Conservation (phyloP, 2,329 filamentous ascomycete genomes). For the Ophiosphaerella korrae region DNA sequence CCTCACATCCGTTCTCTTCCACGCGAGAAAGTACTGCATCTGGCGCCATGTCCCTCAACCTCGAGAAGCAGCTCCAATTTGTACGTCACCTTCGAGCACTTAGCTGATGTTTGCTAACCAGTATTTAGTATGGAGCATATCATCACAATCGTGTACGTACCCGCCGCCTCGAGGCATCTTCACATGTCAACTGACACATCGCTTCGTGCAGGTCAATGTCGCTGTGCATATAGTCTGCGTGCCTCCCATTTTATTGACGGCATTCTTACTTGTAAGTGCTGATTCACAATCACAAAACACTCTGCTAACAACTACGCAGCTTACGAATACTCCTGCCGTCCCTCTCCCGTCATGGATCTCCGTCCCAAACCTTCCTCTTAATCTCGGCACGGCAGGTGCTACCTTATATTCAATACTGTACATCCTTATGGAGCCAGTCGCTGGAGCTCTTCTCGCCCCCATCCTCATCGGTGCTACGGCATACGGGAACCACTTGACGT, state of each 20-base stretch:
- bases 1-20: constrained; percentile 25
- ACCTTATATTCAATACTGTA: constrained; percentile 78
- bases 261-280: constrained; percentile 70
- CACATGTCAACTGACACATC: constrained; percentile 31
- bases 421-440: constrained; percentile 90
- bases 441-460: constrained; percentile 76
- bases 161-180: constrained; percentile 4
- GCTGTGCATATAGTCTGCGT: constrained; percentile 81
- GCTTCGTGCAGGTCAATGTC: constrained; percentile 66
- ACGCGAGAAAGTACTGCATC: constrained; percentile 33
- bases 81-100: constrained; percentile 58
- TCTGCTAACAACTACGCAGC: constrained; percentile 47
- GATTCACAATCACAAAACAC: not conserved
- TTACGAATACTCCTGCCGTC: constrained; percentile 61
- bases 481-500: constrained; percentile 74
- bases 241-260: constrained; percentile 73
- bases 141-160: constrained; percentile 70
- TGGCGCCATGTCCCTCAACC: constrained; percentile 64
- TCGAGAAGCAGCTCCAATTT: constrained; percentile 82
- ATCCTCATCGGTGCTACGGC: constrained; percentile 78
- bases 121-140: constrained; percentile 76
- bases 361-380: constrained; percentile 63
- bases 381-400: constrained; percentile 62
- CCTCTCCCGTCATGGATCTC: constrained; percentile 60
- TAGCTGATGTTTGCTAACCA: constrained; percentile 15